Conservation (phyloP, 2,329 filamentous ascomycete genomes). For the Nemania sp. region DNA sequence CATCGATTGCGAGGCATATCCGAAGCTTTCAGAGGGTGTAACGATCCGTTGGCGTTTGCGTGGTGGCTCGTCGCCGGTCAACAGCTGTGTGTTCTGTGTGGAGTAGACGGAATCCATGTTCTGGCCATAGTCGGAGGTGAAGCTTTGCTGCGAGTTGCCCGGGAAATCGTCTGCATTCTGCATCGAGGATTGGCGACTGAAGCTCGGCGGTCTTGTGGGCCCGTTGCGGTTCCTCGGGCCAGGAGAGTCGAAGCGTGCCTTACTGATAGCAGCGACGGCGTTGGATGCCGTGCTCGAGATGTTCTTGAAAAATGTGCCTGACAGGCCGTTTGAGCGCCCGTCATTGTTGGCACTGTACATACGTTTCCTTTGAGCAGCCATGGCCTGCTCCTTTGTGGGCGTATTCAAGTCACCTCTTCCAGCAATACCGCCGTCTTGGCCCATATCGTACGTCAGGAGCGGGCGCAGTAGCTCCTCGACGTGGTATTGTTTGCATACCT, state of each 20-base stretch:
- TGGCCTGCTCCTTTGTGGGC: conserved; percentile 96
- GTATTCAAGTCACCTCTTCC: conserved; percentile 82
- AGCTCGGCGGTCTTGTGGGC: conserved; percentile 67
- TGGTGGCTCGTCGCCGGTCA: conserved; percentile 72
- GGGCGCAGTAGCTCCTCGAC: conserved; percentile 77
- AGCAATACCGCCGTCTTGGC: conserved; percentile 71
- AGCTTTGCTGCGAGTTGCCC: conserved; percentile 81
- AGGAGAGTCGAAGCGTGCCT: conserved; percentile 90
- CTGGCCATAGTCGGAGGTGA: conserved; percentile 75
- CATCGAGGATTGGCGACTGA: conserved; percentile 71
- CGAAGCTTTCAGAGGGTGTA: conserved; percentile 61
- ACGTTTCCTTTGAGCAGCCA: conserved; percentile 92
- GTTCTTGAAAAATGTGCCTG: conserved; percentile 94
- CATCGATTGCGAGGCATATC: conserved; percentile 51
- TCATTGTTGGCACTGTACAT: conserved; percentile 81
- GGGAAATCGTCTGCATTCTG: conserved; percentile 71
- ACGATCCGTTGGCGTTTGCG: conserved; percentile 73
- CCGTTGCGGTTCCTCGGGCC: conserved; percentile 68
- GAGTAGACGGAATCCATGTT: conserved; percentile 71
- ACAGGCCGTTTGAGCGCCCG: conserved; percentile 64
- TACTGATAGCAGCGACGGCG: conserved; percentile 94
- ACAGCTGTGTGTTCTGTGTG: conserved; percentile 55
- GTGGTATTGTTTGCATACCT: conserved; percentile 81
- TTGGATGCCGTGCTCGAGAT: conserved; percentile 92
- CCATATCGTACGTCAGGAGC: conserved; percentile 79